Base-by-base conservation (phyloP, 163 green algal genomes). In the Chlamydomonas reinhardtii region DNA sequence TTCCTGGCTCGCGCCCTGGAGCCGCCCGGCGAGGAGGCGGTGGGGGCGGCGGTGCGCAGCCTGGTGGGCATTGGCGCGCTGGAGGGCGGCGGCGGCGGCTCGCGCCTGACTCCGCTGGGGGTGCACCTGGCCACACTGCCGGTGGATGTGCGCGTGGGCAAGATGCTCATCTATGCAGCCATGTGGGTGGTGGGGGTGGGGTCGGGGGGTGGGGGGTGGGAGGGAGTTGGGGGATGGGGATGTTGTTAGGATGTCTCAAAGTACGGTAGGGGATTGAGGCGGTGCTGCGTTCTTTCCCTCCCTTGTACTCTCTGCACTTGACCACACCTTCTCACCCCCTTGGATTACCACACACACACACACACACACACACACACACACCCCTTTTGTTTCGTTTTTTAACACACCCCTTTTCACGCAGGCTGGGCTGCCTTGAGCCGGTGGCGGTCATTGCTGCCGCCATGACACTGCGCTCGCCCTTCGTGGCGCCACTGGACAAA, bases 101-200 rank as follows among this genome's bases (percentile, higher is more conserved):
- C 31, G 16, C 16, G 81, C 17, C 90, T 99, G 61, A 98, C 97
- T 8, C 74, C 86, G 54, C 94, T 99, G 70, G 97, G 97, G 2
- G 88, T 91, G 27, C 95, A 99, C 90, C 92, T 99, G 77, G 96
- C 96, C 22, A 86, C 90, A 34, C 92, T 99, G 76, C 97, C 97
- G 20, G 72, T 66, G 72, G 91, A 94, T 66, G 89, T 87, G 24
- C 85, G 90, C 15, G 79, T 94, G 32, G 91, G 93, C 72, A 97
- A 98, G 89, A 96, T 96, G 91, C 89, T 97, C 71, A 83, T 98
- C 34, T 97, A 94, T 83, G 96, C 88, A 22, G 88, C 90, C 65
- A 91, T 98, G 79, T 56, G 48, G 19, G 48, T 11, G 43, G 11
- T n/a, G 43, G 43, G 43, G 43, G 11, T 20, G 48, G 6, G 48